phyloP scores from a whole-genome alignment of 176 grass and related monocot genomes.

The Triticum dicoccoides region DNA sequence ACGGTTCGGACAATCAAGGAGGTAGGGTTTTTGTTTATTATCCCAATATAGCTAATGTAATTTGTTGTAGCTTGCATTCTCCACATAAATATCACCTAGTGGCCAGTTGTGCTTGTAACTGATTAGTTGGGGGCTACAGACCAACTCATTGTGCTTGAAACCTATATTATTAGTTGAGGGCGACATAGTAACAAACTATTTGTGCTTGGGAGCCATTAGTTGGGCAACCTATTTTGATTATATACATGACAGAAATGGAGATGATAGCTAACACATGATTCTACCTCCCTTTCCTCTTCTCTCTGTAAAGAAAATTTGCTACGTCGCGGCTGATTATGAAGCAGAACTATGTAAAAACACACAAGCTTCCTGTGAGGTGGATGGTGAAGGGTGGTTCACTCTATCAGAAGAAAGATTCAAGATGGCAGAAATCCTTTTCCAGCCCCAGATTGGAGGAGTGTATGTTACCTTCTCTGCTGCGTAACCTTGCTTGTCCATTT shows the following conservation, averaged over 20 bases:
- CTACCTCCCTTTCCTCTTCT: constrained; percentile 25
- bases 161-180: background rate
- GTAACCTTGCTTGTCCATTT: background rate
- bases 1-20: constrained; percentile 92
- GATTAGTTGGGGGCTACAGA: background rate
- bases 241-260: background rate
- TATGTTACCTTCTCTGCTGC: constrained; percentile 35
- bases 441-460: constrained; percentile 75
- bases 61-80: background rate
- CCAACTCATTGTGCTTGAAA: background rate
- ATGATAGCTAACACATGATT: constrained; percentile 10
- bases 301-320: constrained; percentile 83
- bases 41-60: background rate
- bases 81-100: background rate
- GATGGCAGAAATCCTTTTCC: constrained; percentile 83
- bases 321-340: constrained; percentile 80
- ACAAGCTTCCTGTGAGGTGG: constrained; percentile 65
- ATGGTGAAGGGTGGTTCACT: constrained; percentile 83
- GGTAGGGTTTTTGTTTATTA: constrained; percentile 43
- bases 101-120: background rate
- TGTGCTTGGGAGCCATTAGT: constrained; percentile 8
- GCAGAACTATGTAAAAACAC: constrained; percentile 68
- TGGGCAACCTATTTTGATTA: background rate
- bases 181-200: background rate
- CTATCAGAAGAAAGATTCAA: constrained; percentile 80